These are phyloP conservation scores for Suhomyces sp. DNA, from an alignment of 805 yeast genomes.

Conservation along the genomic window DNA sequence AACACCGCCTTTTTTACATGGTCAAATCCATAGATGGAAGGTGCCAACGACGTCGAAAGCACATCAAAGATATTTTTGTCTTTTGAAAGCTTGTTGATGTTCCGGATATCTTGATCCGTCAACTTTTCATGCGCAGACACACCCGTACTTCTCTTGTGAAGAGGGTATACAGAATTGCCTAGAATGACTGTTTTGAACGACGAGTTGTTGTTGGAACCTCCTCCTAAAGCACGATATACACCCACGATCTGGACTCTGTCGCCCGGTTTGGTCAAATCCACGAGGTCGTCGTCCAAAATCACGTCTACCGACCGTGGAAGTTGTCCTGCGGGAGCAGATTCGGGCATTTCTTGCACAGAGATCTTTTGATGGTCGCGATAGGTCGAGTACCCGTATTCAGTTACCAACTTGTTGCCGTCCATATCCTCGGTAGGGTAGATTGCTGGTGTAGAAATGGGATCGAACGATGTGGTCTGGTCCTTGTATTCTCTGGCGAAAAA, in stretches of 20 bases:
- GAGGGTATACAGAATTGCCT: conserved; percentile 85
- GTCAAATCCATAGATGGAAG: conserved; percentile 92
- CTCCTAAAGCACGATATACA: conserved; percentile 88
- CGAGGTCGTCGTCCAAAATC: conserved; percentile 91
- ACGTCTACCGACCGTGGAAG: conserved; percentile 91
- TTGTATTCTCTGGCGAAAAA: conserved; percentile 90
- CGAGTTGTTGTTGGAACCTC: conserved; percentile 54
- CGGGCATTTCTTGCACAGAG: conserved; percentile 96
- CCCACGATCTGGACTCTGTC: conserved; percentile 94
- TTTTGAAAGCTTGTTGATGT: conserved; percentile 75
- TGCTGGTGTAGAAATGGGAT: conserved; percentile 77
- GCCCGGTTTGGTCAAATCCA: conserved; percentile 91
- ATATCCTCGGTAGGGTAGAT: conserved; percentile 91
- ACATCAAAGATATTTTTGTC: conserved; percentile 71
- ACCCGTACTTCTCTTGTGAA: conserved; percentile 84
- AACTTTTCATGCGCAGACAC: conserved; percentile 68
- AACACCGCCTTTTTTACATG: conserved; percentile 87
- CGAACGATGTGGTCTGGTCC: conserved; percentile 88
- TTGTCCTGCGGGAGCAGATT: conserved; percentile 96
- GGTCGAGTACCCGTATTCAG: conserved; percentile 91
- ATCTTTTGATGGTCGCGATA: conserved; percentile 93
- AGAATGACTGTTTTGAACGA: conserved; percentile 79
- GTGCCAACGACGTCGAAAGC: conserved; percentile 85
- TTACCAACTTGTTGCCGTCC: conserved; percentile 81
- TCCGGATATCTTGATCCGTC: conserved; percentile 79